Base-by-base conservation (phyloP, 2,329 filamentous ascomycete species). In the Aureobasidium sp. region DNA sequence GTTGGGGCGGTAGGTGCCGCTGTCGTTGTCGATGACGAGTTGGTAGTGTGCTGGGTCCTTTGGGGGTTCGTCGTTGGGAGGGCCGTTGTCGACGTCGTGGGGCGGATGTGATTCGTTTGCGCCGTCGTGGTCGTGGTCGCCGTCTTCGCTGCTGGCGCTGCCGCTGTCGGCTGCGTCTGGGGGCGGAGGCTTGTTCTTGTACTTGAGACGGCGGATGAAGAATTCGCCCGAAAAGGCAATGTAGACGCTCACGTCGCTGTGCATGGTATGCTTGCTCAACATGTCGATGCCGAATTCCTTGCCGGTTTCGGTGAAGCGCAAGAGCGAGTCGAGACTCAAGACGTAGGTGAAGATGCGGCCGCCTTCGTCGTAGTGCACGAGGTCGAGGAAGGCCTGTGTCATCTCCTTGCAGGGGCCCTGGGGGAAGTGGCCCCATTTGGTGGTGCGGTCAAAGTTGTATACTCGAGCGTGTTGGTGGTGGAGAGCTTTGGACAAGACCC, bases 251-350 rank as follows among this genome's bases (percentile, higher is more conserved):
- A 96, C 92, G 73, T 97, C 87, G 66, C 90, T 93, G 77, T 97
- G 93, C 91, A 97, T 96, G 44, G 91, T 96, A 74, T 97, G 93
- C 73, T 97, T 97, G 74, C 87, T 91, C 69, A 97, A 77, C 73
- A 97, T 80, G 75, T 97, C 93, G 69, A 97, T 91, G 58, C 92
- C 91, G 64, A 97, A 97, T 70, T 97, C 92, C 69, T 94, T 94
- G 34, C 93, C 93, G 0, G 93, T 97, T 74, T 97, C 93, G 0
- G 93, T 97, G 75, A 97, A 97, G 49, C 91, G 87, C 71, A 95
- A 84, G 59, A 93, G 81, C 5, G 88, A 89, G 70, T 97, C 93
- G 7, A 97, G 81, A 0, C 91, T 96, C 25, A 97, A 79, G 29
- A 97, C 87, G 68, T 97, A 97, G 25, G 93, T 97, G 71, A 94